These are phyloP conservation scores for Xerocomellus amylosporus DNA, from an alignment of 768 basidiomycete species.

Conservation along the genomic window DNA sequence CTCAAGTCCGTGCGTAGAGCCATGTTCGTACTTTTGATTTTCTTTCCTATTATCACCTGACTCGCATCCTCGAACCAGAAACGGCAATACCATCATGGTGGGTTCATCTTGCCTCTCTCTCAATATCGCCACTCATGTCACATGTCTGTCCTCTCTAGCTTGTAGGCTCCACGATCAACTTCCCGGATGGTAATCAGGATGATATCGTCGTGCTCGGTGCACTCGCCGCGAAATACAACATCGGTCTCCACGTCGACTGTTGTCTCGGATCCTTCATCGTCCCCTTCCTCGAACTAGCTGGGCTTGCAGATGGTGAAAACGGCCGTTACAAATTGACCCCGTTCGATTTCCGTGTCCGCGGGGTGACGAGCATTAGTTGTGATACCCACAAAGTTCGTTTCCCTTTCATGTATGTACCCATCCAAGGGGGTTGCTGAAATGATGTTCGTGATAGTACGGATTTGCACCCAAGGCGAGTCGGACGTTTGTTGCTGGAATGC, in stretches of 20 bases:
- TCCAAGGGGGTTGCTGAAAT: background rate
- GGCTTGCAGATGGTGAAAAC: constrained; percentile 57
- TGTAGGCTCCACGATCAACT: constrained; percentile 84
- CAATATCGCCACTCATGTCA: background rate
- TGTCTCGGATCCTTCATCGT: constrained; percentile 93
- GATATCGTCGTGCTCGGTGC: constrained; percentile 76
- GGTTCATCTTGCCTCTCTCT: constrained; percentile 7
- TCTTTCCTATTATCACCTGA: background rate
- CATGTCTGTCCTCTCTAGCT: constrained; percentile 42
- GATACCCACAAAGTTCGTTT: constrained; percentile 84
- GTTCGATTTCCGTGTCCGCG: constrained; percentile 89
- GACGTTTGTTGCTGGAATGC: background rate
- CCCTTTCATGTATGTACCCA: background rate
- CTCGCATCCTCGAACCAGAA: constrained; percentile 42
- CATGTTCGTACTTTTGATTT: constrained; percentile 55
- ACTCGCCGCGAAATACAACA: constrained; percentile 68
- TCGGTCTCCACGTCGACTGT: constrained; percentile 93
- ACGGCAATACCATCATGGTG: constrained; percentile 86
- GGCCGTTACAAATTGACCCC: constrained; percentile 56
- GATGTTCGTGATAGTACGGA: constrained; percentile 59
- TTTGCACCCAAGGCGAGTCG: constrained; percentile 82
- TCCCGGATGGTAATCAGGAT: constrained; percentile 84
- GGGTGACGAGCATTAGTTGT: constrained; percentile 93
- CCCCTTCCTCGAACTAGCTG: constrained; percentile 83
- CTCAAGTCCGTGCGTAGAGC: constrained; percentile 76